Percentiles rank a stretch among this genome's conserved stretches.
Conservation (phyloP, 495 filamentous ascomycete genomes). For the Pseudevernia furfuracea region DNA sequence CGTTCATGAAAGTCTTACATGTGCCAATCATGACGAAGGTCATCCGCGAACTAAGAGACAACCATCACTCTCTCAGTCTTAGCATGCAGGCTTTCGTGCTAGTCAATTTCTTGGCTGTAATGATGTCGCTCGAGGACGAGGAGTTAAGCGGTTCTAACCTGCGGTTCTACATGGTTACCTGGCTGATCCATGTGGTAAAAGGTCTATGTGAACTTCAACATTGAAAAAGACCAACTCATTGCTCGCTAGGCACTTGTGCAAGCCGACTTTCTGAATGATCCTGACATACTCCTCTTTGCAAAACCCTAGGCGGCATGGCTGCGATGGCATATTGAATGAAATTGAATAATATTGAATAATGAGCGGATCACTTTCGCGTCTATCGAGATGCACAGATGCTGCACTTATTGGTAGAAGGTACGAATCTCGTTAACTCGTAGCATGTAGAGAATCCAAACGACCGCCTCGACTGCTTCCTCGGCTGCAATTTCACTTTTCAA, state of each 20-base stretch:
- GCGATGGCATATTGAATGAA: too few relatives aligned
- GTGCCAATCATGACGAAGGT: slow-evolving; percentile 22
- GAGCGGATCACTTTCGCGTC: too few relatives aligned
- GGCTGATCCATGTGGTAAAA: slow-evolving; percentile 8
- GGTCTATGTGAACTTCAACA: slow-evolving; percentile 43
- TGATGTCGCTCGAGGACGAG: slow-evolving; percentile 29
- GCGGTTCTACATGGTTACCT: background rate
- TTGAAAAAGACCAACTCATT: slow-evolving; percentile 41
- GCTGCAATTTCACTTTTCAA: too few relatives aligned
- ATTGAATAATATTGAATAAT: too few relatives aligned
- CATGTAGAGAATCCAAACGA: too few relatives aligned
- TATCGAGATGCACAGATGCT: too few relatives aligned
- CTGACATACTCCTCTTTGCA: background rate
- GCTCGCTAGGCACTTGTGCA: slow-evolving; percentile 30
- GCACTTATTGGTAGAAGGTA: too few relatives aligned
- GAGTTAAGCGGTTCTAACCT: slow-evolving; percentile 25
- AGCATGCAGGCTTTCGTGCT: slow-evolving; percentile 40
- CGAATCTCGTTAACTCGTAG: too few relatives aligned
- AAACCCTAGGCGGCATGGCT: too few relatives aligned
- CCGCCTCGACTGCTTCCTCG: too few relatives aligned
- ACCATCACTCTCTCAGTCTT: slow-evolving; percentile 7
- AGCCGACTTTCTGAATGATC: slow-evolving; percentile 19
- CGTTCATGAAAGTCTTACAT: slow-evolving; percentile 27
- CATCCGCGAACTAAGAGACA: slow-evolving; percentile 13
- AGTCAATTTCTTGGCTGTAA: slow-evolving; percentile 14